Evolutionary conservation across 1,139 yeast genomes (phyloP).

Genomic region (Diutina catenulata): DNA sequence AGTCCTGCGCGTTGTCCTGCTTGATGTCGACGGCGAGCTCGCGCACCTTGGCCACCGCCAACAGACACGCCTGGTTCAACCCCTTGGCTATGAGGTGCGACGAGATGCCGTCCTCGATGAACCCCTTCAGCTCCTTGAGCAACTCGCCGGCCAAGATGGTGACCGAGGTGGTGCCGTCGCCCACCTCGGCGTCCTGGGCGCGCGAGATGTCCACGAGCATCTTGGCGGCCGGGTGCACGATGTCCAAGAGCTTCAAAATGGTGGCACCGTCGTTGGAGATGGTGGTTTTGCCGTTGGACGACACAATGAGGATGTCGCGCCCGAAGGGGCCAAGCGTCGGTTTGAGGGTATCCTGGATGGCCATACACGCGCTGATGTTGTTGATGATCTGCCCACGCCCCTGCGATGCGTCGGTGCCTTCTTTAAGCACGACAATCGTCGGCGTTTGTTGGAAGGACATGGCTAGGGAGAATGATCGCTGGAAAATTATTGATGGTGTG

Average conservation of each 20-base stretch:
- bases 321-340: slow-evolving; percentile 97
- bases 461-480: not conserved
- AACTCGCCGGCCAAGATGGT: slow-evolving; percentile 91
- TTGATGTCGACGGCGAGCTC: slow-evolving; percentile 62
- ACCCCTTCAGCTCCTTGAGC: slow-evolving; percentile 77
- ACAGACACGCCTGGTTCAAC: slow-evolving; percentile 66
- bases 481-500: too few species aligned
- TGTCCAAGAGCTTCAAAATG: slow-evolving; percentile 79
- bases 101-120: slow-evolving; percentile 92
- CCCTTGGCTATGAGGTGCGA: slow-evolving; percentile 85
- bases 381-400: slow-evolving; percentile 93
- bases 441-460: slow-evolving; percentile 51
- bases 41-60: slow-evolving; percentile 62
- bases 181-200: slow-evolving; percentile 97
- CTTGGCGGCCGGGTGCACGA: slow-evolving; percentile 97
- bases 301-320: slow-evolving; percentile 83
- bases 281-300: slow-evolving; percentile 75
- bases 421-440: slow-evolving; percentile 91
- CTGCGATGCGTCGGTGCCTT: slow-evolving; percentile 95
- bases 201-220: slow-evolving; percentile 90
- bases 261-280: slow-evolving; percentile 99
- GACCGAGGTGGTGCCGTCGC: slow-evolving; percentile 97
- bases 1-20: slow-evolving; percentile 30
- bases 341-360: slow-evolving; percentile 89
- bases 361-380: slow-evolving; percentile 92